A percentile compares a stretch with the other conserved stretches of the same genome.
Evolutionary conservation across 2,329 filamentous ascomycete genomes (phyloP).

Genomic region (Colletotrichum tropicicola): DNA sequence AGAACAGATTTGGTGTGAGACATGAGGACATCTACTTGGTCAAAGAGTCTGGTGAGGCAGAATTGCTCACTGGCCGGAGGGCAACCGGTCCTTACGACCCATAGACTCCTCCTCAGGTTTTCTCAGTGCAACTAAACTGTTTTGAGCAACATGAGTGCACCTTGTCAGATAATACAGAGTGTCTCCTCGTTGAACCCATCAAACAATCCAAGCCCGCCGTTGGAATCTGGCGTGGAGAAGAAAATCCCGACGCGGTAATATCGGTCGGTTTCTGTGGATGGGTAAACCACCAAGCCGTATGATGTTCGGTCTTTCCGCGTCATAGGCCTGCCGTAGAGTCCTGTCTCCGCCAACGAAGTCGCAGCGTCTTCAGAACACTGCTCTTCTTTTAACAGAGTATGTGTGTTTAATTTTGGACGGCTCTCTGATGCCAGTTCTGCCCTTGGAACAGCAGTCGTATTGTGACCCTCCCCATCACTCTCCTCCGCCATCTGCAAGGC

Average conservation of each 20-base stretch:
- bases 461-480: too few species aligned
- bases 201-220: neutral
- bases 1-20: slow-evolving; percentile 67
- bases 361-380: too few species aligned
- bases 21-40: slow-evolving; percentile 71
- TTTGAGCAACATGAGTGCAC: too few species aligned
- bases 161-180: neutral
- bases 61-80: slow-evolving; percentile 62
- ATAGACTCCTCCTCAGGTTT: slow-evolving; percentile 31
- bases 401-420: neutral
- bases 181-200: neutral
- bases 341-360: too few species aligned
- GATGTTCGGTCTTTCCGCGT: neutral
- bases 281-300: neutral
- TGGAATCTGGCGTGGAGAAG: neutral
- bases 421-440: neutral
- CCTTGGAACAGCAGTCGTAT: too few species aligned
- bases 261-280: neutral
- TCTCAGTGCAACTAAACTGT: too few species aligned
- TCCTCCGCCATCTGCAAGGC: neutral
- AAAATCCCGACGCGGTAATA: neutral
- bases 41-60: slow-evolving; percentile 59
- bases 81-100: slow-evolving; percentile 64
- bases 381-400: too few species aligned
- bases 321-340: neutral